Base-by-base conservation (phyloP, 2,329 filamentous ascomycete species). In the Phaeosphaeriaceae sp. region DNA sequence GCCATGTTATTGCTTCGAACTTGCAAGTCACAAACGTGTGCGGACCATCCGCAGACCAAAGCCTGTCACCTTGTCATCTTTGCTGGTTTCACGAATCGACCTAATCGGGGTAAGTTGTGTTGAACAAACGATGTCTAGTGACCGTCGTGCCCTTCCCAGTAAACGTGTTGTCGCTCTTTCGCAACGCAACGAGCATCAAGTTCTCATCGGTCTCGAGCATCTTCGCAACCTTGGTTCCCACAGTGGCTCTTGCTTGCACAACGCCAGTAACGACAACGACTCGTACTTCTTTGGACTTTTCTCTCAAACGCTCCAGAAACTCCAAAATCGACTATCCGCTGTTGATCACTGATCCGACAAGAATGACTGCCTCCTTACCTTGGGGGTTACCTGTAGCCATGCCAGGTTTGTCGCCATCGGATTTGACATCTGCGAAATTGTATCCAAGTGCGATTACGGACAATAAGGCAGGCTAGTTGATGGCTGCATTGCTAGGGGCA, bases 91-190 rank as follows among this genome's bases (percentile, higher is more conserved):
- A 36, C 7, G 11, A 11, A 7, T 13, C 6, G 13, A 36, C 13
- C 31, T 36, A 75, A 54, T 48, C 44, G 42, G 85, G 58, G 62
- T 83, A 73, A 3, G 81, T 84, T 0, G 84, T 88, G 67, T 88
- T 87, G 69, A 87, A 88, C 1, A 88, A 74, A 4, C 85, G 80
- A 61, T 88, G 83, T 0, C 85, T 86, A 0, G 86, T 89, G 66
- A 89, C 86, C 0, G 83, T 88, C 0, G 48, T 68, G 0, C 83
- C 82, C 1, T 58, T 79, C 0, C 86, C 86, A 0, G 75, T 84
- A 69, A 81, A 89, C 63, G 83, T 83, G 51, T 86, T 89, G 0
- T 83, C 73, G 0, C 86, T 89, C 1, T 84, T 20, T 0, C 86
- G 80, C 42, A 90, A 78, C 0, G 85, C 78, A 36, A 88, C 77